Evolutionary conservation across 2,329 filamentous ascomycete genomes (phyloP).

Genomic region (Rhinocladiella similis): DNA sequence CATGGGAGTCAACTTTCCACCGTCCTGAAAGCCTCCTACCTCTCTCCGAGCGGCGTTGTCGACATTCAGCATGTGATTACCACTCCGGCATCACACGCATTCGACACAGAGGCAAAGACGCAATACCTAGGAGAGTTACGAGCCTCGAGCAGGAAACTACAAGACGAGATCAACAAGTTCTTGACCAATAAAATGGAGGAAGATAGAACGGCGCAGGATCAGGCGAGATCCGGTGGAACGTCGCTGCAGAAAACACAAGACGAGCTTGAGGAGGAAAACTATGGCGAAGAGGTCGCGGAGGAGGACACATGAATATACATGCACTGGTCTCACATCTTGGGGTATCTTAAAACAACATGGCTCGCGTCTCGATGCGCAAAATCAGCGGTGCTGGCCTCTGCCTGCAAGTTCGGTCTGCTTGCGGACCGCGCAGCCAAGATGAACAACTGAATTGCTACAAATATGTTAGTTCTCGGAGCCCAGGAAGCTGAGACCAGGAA

Average conservation of each 20-base stretch:
- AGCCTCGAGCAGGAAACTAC: constrained; percentile 50
- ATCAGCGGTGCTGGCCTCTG: constrained; percentile 19
- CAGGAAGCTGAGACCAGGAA: neutral
- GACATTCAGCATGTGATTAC: constrained; percentile 14
- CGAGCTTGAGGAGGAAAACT: constrained; percentile 40
- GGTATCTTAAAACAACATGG: constrained; percentile 27
- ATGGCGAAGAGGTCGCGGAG: constrained; percentile 34
- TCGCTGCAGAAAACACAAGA: constrained; percentile 56
- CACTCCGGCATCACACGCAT: neutral
- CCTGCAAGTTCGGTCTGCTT: constrained; percentile 31
- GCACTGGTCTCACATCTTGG: neutral
- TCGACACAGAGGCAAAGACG: constrained; percentile 44
- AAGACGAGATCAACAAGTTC: constrained; percentile 59
- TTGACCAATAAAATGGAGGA: constrained; percentile 64
- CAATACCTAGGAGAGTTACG: constrained; percentile 56
- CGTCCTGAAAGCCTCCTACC: constrained; percentile 16
- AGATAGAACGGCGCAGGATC: constrained; percentile 47
- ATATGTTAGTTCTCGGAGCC: constrained; percentile 4
- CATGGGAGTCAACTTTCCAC: neutral
- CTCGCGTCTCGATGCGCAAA: neutral
- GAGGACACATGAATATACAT: constrained; percentile 20
- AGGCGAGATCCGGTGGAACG: constrained; percentile 31
- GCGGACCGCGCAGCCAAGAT: constrained; percentile 72
- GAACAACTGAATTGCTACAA: constrained; percentile 62
- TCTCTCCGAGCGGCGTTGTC: constrained; percentile 13